Percentiles rank a stretch among this genome's conserved stretches.
phyloP scores from a whole-genome alignment of 2,329 filamentous ascomycete species.

The Alternaria brassicicola region DNA sequence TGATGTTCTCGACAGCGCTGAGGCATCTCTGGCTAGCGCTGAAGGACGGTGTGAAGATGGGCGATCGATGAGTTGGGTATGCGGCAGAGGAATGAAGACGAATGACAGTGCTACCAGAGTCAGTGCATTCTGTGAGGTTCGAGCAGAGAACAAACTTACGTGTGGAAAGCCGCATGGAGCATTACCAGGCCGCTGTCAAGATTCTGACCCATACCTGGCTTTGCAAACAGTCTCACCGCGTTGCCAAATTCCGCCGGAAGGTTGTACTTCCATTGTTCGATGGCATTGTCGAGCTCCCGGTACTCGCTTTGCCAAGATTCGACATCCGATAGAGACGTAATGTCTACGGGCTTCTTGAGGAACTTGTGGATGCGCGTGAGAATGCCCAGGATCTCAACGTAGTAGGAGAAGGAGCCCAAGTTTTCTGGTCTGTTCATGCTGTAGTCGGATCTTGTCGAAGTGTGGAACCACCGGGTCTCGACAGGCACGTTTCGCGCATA shows the following conservation, averaged over 20 bases:
- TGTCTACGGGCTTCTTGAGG: slow-evolving; percentile 86
- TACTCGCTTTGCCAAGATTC: slow-evolving; percentile 90
- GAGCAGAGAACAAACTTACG: slow-evolving; percentile 56
- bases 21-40: slow-evolving; percentile 84
- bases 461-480: slow-evolving; percentile 80
- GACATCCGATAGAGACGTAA: slow-evolving; percentile 80
- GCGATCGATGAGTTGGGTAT: slow-evolving; percentile 86
- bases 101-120: slow-evolving; percentile 70
- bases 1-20: slow-evolving; percentile 72
- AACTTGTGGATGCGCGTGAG: slow-evolving; percentile 88
- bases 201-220: slow-evolving; percentile 66
- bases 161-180: slow-evolving; percentile 89
- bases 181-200: slow-evolving; percentile 87
- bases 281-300: slow-evolving; percentile 78
- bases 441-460: slow-evolving; percentile 60
- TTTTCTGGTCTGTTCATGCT: slow-evolving; percentile 76
- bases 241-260: slow-evolving; percentile 85
- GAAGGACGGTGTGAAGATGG: slow-evolving; percentile 88
- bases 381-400: slow-evolving; percentile 87
- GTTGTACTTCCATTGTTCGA: slow-evolving; percentile 83
- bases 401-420: slow-evolving; percentile 85
- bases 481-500: slow-evolving; percentile 84
- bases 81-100: slow-evolving; percentile 89
- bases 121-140: slow-evolving; percentile 8
- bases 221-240: slow-evolving; percentile 74